Evolutionary conservation across 805 yeast genomes (phyloP).

Genomic region (Zygosaccharomyces lentus): DNA sequence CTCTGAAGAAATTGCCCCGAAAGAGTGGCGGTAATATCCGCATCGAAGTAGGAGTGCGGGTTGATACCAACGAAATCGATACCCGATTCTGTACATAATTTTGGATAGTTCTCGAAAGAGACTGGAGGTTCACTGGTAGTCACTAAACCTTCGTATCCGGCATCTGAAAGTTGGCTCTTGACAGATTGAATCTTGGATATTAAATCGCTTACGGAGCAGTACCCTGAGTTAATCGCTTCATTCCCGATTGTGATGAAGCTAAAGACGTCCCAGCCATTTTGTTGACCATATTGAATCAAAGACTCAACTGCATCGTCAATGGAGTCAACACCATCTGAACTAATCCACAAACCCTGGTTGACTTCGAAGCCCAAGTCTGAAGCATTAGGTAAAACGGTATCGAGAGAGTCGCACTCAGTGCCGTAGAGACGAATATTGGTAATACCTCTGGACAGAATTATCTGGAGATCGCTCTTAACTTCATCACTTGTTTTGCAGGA

Average conservation of each 20-base stretch:
- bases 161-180: constrained; percentile 50
- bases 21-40: constrained; percentile 51
- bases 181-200: constrained; percentile 61
- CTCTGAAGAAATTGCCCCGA: constrained; percentile 69
- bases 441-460: constrained; percentile 60
- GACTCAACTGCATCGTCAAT: constrained; percentile 56
- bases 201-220: constrained; percentile 57
- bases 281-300: constrained; percentile 48
- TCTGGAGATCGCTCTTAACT: constrained; percentile 54
- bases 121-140: constrained; percentile 93
- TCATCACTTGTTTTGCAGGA: constrained; percentile 57
- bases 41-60: constrained; percentile 81
- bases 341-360: constrained; percentile 87
- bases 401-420: constrained; percentile 72
- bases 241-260: constrained; percentile 80
- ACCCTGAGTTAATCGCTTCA: constrained; percentile 72
- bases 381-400: constrained; percentile 61
- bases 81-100: constrained; percentile 61
- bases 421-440: constrained; percentile 73
- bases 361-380: constrained; percentile 57
- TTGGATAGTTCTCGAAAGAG: constrained; percentile 56
- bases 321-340: constrained; percentile 58
- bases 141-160: constrained; percentile 73
- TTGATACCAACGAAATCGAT: constrained; percentile 84
- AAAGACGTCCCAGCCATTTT: constrained; percentile 67